Conservation (phyloP, 2,329 filamentous ascomycete species). For the Botrytis deweyae region DNA sequence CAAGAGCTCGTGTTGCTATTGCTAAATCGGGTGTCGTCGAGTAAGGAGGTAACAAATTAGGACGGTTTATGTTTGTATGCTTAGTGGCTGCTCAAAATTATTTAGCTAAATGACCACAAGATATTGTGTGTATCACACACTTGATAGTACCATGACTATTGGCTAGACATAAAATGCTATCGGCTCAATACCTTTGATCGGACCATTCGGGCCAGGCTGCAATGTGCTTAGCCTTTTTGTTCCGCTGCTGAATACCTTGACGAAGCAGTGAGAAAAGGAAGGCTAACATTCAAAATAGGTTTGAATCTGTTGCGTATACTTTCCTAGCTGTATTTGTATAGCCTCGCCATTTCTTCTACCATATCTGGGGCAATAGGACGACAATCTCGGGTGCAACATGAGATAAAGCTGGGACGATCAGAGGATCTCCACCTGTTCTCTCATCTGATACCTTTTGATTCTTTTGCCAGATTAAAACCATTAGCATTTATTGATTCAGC, state of each 20-base stretch:
- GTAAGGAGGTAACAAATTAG: neutral
- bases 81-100: no score
- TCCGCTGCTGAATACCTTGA: neutral
- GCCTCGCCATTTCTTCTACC: neutral
- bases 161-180: neutral
- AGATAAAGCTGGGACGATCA: no score
- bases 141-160: neutral
- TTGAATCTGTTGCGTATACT: neutral
- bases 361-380: no score
- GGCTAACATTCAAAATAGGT: neutral
- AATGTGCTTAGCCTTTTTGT: no score
- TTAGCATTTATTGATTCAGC: accelerated
- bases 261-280: neutral
- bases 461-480: neutral
- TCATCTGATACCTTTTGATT: neutral
- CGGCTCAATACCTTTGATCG: neutral
- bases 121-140: neutral
- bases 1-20: conserved; percentile 56
- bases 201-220: neutral
- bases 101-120: neutral
- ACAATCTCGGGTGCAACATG: no score
- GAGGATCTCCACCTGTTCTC: neutral
- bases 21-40: conserved; percentile 47
- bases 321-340: neutral
- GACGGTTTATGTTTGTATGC: neutral